Percentiles rank a stretch among this genome's conserved stretches.
Evolutionary conservation across 495 filamentous ascomycete species (phyloP).

Genomic region (Oidiodendron maius): DNA sequence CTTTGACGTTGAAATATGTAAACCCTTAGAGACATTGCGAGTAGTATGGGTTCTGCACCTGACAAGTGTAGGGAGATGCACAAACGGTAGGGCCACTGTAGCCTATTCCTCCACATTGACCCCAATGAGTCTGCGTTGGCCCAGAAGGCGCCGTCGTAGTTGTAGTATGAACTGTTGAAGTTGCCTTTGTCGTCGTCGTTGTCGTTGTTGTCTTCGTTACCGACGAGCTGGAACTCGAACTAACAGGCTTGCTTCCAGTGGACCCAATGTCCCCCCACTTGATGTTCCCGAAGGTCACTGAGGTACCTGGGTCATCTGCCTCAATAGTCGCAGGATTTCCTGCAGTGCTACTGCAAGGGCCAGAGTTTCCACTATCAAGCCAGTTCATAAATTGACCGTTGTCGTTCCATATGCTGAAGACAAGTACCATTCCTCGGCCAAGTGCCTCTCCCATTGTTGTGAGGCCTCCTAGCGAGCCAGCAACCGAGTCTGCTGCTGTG

Average conservation of each 20-base stretch:
- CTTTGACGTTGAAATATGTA: too few relatives aligned
- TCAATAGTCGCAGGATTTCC: conserved; percentile 43
- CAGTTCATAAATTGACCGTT: conserved; percentile 51
- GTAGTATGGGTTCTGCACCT: too few relatives aligned
- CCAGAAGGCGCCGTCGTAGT: not conserved
- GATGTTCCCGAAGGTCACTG: conserved; percentile 57
- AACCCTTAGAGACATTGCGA: too few relatives aligned
- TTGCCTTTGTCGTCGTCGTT: not conserved
- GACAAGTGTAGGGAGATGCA: not conserved
- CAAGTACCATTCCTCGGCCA: too few relatives aligned
- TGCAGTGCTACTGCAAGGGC: conserved; percentile 53
- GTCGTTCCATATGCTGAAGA: conserved; percentile 61
- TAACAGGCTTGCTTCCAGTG: not conserved
- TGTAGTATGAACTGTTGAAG: not conserved
- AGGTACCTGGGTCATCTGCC: conserved; percentile 36
- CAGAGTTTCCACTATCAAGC: conserved; percentile 50
- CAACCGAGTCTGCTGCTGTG: conserved; percentile 47
- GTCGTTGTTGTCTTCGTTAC: not conserved
- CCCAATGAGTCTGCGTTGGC: not conserved
- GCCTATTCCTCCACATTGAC: not conserved
- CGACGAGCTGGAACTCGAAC: not conserved
- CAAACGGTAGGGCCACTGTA: not conserved
- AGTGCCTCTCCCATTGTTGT: conserved; percentile 52
- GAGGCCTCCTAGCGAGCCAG: conserved; percentile 50
- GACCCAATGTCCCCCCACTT: conserved; percentile 54